Conservation (phyloP, 2,329 filamentous ascomycete genomes). For the Xylaria sp. region DNA sequence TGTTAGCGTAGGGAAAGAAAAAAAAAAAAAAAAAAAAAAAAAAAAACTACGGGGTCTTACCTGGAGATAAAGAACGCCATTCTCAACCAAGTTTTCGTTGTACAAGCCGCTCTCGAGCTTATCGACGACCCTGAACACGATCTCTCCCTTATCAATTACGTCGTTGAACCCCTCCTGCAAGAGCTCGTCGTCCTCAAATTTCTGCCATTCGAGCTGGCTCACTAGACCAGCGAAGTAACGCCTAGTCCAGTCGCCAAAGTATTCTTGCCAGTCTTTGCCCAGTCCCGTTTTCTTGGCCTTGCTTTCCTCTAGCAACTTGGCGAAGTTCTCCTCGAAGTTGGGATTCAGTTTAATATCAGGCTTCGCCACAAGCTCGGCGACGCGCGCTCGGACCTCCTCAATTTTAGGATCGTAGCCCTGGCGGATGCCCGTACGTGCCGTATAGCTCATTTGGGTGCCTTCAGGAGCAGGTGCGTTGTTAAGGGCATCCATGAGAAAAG, state of each 20-base stretch:
- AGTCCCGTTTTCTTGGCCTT: slow-evolving; percentile 40
- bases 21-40: background rate
- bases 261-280: slow-evolving; percentile 50
- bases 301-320: slow-evolving; percentile 46
- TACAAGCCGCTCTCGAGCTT: slow-evolving; percentile 49
- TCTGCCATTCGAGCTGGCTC: slow-evolving; percentile 48
- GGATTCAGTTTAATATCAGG: slow-evolving; percentile 53
- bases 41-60: slow-evolving; percentile 44
- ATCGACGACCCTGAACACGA: slow-evolving; percentile 55
- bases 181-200: slow-evolving; percentile 56
- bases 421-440: slow-evolving; percentile 50
- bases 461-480: slow-evolving; percentile 48
- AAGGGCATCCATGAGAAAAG: slow-evolving; percentile 51
- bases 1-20: background rate
- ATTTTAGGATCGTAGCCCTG: slow-evolving; percentile 52
- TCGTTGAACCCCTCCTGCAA: slow-evolving; percentile 56
- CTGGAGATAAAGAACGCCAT: slow-evolving; percentile 57
- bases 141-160: slow-evolving; percentile 48
- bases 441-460: slow-evolving; percentile 47
- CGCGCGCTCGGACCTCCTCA: slow-evolving; percentile 46
- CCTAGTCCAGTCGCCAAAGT: slow-evolving; percentile 48
- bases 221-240: slow-evolving; percentile 54
- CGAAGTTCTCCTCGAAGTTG: slow-evolving; percentile 53
- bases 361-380: slow-evolving; percentile 44
- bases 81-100: slow-evolving; percentile 54